Conservation (phyloP, 73 alveolate species). For the Paramecium octaurelia region DNA sequence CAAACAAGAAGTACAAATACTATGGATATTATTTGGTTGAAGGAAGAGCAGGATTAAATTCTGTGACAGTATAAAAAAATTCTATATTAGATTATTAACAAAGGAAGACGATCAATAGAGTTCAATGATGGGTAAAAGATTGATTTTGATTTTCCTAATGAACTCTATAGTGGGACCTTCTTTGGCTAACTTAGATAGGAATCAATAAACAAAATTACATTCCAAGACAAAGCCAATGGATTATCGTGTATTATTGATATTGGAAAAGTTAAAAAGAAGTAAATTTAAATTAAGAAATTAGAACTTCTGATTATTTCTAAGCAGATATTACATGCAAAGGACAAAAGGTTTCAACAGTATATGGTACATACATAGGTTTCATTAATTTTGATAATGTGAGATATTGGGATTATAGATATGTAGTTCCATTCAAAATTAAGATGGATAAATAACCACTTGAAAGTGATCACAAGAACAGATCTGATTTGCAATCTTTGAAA, state of each 20-base stretch:
- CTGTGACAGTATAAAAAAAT: slow-evolving; percentile 62
- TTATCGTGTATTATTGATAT: slow-evolving; percentile 61
- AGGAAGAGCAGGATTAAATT: slow-evolving; percentile 84
- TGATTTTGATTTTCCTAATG: slow-evolving; percentile 67
- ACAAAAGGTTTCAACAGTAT: slow-evolving; percentile 66
- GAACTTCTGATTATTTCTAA: slow-evolving; percentile 80
- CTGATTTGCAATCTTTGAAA: slow-evolving; percentile 59
- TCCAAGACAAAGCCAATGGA: slow-evolving; percentile 69
- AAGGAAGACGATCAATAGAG: slow-evolving; percentile 70
- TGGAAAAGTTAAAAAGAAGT: slow-evolving; percentile 68
- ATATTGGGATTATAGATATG: slow-evolving; percentile 92
- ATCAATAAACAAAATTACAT: slow-evolving; percentile 67
- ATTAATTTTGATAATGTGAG: slow-evolving; percentile 92
- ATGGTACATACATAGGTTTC: slow-evolving; percentile 92
- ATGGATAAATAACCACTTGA: slow-evolving; percentile 65
- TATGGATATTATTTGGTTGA: slow-evolving; percentile 73
- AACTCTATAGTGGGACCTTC: slow-evolving; percentile 75
- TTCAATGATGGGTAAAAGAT: slow-evolving; percentile 82
- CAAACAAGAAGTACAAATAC: slow-evolving; percentile 64
- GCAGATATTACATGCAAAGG: slow-evolving; percentile 75
- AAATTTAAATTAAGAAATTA: not conserved
- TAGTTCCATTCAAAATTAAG: slow-evolving; percentile 63
- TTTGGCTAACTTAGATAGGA: slow-evolving; percentile 78
- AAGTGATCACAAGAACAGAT: slow-evolving; percentile 65
- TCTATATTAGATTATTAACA: slow-evolving; percentile 55